Conservation (phyloP, 164 flowering plant species). For the Sextonia rubra region DNA sequence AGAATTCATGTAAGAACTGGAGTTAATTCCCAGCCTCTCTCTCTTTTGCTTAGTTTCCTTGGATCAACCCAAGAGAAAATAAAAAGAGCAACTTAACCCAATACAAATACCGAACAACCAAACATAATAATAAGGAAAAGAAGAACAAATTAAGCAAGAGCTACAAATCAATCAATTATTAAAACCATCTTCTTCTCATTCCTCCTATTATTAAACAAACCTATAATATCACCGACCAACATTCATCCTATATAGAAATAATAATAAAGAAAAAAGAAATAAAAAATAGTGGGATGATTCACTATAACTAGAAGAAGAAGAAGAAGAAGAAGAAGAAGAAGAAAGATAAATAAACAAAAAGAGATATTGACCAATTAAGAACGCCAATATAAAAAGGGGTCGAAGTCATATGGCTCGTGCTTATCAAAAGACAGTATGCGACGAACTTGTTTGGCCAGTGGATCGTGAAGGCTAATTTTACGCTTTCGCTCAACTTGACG, state of each 20-base stretch:
- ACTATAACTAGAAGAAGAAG: neutral
- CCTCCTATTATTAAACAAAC: neutral
- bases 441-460: no score
- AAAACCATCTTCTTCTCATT: neutral
- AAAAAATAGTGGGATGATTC: neutral
- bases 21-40: neutral
- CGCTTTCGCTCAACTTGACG: no score
- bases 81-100: neutral
- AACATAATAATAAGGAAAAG: no score
- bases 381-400: no score
- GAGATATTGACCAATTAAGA: no score
- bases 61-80: neutral
- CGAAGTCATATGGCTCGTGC: no score
- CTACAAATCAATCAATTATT: neutral
- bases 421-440: no score
- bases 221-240: neutral
- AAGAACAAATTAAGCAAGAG: neutral
- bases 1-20: neutral
- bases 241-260: no score
- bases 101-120: neutral
- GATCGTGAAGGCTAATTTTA: no score
- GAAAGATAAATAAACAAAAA: no score
- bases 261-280: neutral
- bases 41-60: neutral
- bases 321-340: neutral